These are phyloP conservation scores for Mucuna pruriens DNA, from an alignment of 306 rosid genomes.

Conservation along the genomic window DNA sequence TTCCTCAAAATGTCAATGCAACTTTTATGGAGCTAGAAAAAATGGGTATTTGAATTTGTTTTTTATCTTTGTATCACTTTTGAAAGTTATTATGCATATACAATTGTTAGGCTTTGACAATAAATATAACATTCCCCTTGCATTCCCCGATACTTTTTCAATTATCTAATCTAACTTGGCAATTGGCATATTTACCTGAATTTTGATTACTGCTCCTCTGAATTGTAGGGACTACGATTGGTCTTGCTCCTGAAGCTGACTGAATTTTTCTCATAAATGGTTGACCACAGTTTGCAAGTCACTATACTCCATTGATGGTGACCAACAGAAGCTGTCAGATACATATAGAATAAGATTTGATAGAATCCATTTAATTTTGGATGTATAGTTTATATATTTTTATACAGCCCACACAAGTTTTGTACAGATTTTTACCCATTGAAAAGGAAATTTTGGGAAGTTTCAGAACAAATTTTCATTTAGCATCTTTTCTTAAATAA, in stretches of 20 bases:
- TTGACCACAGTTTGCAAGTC: constrained; percentile 28
- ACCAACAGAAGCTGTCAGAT: constrained; percentile 19
- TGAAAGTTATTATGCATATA: not conserved
- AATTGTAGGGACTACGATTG: constrained; percentile 45
- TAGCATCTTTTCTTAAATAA: no score
- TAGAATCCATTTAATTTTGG: constrained; percentile 53
- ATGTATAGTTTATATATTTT: constrained; percentile 41
- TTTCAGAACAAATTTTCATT: not conserved
- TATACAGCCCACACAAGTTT: not conserved
- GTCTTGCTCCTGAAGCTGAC: constrained; percentile 43
- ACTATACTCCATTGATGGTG: not conserved
- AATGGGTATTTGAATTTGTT: not conserved
- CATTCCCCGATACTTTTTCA: not conserved
- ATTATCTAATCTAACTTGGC: not conserved
- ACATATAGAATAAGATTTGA: constrained; percentile 54
- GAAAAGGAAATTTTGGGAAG: constrained; percentile 42
- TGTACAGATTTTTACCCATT: constrained; percentile 57
- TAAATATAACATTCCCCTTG: not conserved
- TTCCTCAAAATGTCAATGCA: not conserved
- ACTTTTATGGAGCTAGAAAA: not conserved
- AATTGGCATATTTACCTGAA: not conserved
- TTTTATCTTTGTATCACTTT: not conserved
- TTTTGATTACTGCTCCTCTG: not conserved
- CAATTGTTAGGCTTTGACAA: not conserved
- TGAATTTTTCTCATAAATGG: constrained; percentile 28